Evolutionary conservation across 129 eudicot species (phyloP), one percentile per base, ranked within the genome.

Genomic region (Pseudognaphalium luteoalbum): DNA sequence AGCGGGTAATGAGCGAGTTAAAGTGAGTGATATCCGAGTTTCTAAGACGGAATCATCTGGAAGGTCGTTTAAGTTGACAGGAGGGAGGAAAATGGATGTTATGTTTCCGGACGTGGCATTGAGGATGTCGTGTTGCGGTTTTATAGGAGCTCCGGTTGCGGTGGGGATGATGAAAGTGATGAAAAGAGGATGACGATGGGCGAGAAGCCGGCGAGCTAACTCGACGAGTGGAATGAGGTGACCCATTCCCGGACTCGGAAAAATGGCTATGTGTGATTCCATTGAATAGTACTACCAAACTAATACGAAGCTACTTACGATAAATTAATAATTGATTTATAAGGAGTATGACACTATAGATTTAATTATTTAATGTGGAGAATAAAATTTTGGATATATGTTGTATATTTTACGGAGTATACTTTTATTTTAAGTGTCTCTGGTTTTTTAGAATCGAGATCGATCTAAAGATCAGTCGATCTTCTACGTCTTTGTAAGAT

Each of bases 181-280:
- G 39, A 62, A 52, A 56, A 85, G 61, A 5, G 42, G 71, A 33
- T 47, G 83, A 56, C 44, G 83, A 56, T 68, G 71, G 70, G 30
- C 78, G 70, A 63, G 81, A 20, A 66, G 79, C 5, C 58, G 86
- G 30, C 51, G 84, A 61, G 86, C 70, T 32, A 85, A 71, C 81
- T 79, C 77, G 41, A 29, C 47, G 65, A 78, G 75, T 44, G 89
- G 89, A 59, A 85, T 82, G 70, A 85, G 82, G 60, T 82, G 89
- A 74, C 89, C 89, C 86, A 82, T 82, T 32, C 89, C 86, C 15
- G 86, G 89, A 77, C 83, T 81, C n/a, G 86, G 84, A 19, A 85
- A 66, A 60, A 85, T 75, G 63, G 65, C 86, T 58, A 85, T 60
- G 52, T 82, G 82, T 41, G 76, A 30, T 34, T 79, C 59, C 39